phyloP scores from a whole-genome alignment of 2,329 filamentous ascomycete genomes.

The Coleophoma cylindrospora region DNA sequence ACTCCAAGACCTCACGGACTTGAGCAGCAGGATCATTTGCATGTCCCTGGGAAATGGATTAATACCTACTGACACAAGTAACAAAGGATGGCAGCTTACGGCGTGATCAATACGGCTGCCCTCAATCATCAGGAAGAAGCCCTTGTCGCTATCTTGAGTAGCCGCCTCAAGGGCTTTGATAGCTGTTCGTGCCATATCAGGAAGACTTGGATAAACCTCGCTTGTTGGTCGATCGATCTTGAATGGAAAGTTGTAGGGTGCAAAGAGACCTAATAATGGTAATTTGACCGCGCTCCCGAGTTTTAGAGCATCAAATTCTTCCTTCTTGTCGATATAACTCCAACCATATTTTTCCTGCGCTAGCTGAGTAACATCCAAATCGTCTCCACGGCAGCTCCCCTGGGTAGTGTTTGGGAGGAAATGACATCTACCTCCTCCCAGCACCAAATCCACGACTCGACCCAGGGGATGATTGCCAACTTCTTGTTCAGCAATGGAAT shows the following conservation, averaged over 20 bases:
- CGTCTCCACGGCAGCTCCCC: conserved; percentile 78
- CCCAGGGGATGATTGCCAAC: conserved; percentile 84
- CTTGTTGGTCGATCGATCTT: conserved; percentile 84
- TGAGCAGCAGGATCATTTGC: conserved; percentile 79
- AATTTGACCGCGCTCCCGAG: conserved; percentile 64
- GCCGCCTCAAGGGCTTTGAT: conserved; percentile 75
- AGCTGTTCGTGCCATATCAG: conserved; percentile 85
- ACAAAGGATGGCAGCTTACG: background rate
- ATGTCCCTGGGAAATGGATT: conserved; percentile 47
- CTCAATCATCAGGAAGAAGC: conserved; percentile 99
- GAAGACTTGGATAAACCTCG: conserved; percentile 78
- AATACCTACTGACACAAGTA: too few relatives aligned
- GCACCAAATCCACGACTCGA: conserved; percentile 82
- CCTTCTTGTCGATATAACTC: conserved; percentile 68
- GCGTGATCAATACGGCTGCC: conserved; percentile 95
- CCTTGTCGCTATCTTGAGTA: conserved; percentile 78
- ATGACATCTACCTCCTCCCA: conserved; percentile 89
- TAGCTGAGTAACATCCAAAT: conserved; percentile 67
- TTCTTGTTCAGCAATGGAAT: conserved; percentile 89
- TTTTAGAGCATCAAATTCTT: conserved; percentile 70
- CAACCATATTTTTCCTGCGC: conserved; percentile 75
- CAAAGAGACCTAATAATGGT: conserved; percentile 83
- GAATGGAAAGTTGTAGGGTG: conserved; percentile 77
- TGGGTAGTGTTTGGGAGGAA: conserved; percentile 79
- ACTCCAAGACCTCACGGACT: conserved; percentile 90